These are phyloP conservation scores for Calonectria fujianensis DNA, from an alignment of 2,329 filamentous ascomycete species.

Conservation along the genomic window DNA sequence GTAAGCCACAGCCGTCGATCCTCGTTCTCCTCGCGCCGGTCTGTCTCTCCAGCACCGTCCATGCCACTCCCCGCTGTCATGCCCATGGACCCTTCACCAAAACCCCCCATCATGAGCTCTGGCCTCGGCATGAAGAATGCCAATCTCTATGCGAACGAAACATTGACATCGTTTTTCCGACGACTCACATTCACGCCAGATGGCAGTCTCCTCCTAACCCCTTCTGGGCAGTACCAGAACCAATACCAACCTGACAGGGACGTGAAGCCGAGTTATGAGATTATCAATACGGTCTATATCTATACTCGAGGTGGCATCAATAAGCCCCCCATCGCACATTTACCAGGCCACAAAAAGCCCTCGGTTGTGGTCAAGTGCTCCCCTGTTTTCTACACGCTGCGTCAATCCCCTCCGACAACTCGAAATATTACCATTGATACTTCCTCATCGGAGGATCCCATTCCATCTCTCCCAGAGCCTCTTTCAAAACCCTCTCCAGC, in stretches of 20 bases:
- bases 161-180: conserved; percentile 96
- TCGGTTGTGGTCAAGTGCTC: conserved; percentile 97
- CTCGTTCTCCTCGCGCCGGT: conserved; percentile 91
- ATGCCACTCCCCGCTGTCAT: conserved; percentile 96
- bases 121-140: conserved; percentile 85
- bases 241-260: conserved; percentile 80
- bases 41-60: conserved; percentile 93
- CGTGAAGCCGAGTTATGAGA: conserved; percentile 85
- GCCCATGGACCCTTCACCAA: conserved; percentile 92
- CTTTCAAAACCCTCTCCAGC: conserved; percentile 77
- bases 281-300: conserved; percentile 98
- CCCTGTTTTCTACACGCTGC: conserved; percentile 88
- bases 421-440: conserved; percentile 97
- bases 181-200: conserved; percentile 96
- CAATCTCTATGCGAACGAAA: conserved; percentile 96
- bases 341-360: conserved; percentile 98
- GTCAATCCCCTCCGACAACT: conserved; percentile 80
- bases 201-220: conserved; percentile 93
- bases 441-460: conserved; percentile 88
- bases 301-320: conserved; percentile 98
- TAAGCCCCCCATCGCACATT: conserved; percentile 94
- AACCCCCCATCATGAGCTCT: conserved; percentile 75
- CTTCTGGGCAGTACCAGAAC: conserved; percentile 95
- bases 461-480: conserved; percentile 89
- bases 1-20: conserved; percentile 95